A percentile compares a stretch with the other conserved stretches of the same genome.
Conservation (phyloP, 192 early-diverging fungal species). For the Coemansia sp. region DNA sequence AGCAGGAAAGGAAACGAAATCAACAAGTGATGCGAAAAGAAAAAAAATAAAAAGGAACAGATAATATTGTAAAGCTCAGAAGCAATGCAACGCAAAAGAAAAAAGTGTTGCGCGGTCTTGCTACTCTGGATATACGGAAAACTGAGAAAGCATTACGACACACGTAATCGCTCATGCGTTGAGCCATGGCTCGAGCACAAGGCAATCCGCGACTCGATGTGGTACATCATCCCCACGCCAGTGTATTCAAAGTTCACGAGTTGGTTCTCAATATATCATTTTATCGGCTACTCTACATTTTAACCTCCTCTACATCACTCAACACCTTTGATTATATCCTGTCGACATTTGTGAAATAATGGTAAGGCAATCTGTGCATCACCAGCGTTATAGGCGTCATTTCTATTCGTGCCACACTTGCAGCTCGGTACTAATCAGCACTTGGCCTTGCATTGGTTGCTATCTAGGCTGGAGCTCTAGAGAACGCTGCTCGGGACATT, state of each 20-base stretch:
- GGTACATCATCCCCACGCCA: neutral
- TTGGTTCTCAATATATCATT: too few species aligned
- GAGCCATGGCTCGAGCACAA: neutral
- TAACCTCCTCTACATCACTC: neutral
- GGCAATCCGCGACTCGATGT: neutral
- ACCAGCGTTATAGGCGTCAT: neutral
- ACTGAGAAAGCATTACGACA: neutral
- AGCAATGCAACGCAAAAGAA: neutral
- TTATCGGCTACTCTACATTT: too few species aligned
- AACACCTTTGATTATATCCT: neutral
- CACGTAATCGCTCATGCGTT: slow-evolving; percentile 4
- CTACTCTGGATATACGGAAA: neutral
- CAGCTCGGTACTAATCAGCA: neutral
- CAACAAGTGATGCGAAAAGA: neutral
- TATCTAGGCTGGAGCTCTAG: slow-evolving; percentile 86
- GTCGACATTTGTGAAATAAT: slow-evolving; percentile 7
- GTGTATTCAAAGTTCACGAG: too few species aligned
- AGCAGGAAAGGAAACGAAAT: slow-evolving; percentile 2
- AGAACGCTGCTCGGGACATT: slow-evolving; percentile 82
- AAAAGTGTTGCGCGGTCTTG: neutral
- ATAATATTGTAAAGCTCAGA: slow-evolving; percentile 11
- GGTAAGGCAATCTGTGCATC: slow-evolving; percentile 10
- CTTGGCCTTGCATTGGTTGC: neutral
- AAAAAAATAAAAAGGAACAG: neutral
- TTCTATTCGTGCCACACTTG: neutral